These are phyloP conservation scores for Gloeophyllum trabeum DNA, from an alignment of 768 basidiomycete genomes.

Conservation along the genomic window DNA sequence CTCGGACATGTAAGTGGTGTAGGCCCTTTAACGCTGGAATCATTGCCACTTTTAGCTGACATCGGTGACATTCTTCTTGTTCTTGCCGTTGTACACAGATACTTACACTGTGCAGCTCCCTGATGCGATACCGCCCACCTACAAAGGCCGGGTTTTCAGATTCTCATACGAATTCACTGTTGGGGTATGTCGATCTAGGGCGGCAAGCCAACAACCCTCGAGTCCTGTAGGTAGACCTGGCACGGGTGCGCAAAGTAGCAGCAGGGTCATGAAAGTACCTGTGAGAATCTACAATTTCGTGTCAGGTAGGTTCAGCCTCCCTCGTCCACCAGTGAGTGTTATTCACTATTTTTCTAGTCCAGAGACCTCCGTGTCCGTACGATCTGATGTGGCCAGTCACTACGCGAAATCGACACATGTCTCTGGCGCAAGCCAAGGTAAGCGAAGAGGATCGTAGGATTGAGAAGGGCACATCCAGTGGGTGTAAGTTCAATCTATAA, in stretches of 20 bases:
- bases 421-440: not conserved
- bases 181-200: slow-evolving; percentile 65
- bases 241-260: slow-evolving; percentile 36
- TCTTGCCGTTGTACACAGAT: slow-evolving; percentile 32
- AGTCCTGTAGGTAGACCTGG: slow-evolving; percentile 15
- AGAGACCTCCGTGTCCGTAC: slow-evolving; percentile 50
- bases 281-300: slow-evolving; percentile 88
- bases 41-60: slow-evolving; percentile 2
- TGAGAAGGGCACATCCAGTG: too few relatives aligned
- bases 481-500: too few relatives aligned
- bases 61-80: not conserved
- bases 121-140: slow-evolving; percentile 78
- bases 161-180: slow-evolving; percentile 90
- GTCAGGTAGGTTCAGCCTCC: slow-evolving; percentile 36
- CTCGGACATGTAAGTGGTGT: slow-evolving; percentile 60
- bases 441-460: too few relatives aligned
- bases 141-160: slow-evolving; percentile 68
- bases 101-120: slow-evolving; percentile 74
- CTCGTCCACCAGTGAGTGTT: not conserved
- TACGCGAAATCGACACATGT: slow-evolving; percentile 19
- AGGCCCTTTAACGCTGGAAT: not conserved
- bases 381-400: slow-evolving; percentile 77
- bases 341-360: slow-evolving; percentile 19
- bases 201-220: too few relatives aligned
- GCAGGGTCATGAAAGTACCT: slow-evolving; percentile 83